A percentile compares a stretch with the other conserved stretches of the same genome.
Evolutionary conservation across 495 filamentous ascomycete species (phyloP).

Genomic region (Penicillium soppii): DNA sequence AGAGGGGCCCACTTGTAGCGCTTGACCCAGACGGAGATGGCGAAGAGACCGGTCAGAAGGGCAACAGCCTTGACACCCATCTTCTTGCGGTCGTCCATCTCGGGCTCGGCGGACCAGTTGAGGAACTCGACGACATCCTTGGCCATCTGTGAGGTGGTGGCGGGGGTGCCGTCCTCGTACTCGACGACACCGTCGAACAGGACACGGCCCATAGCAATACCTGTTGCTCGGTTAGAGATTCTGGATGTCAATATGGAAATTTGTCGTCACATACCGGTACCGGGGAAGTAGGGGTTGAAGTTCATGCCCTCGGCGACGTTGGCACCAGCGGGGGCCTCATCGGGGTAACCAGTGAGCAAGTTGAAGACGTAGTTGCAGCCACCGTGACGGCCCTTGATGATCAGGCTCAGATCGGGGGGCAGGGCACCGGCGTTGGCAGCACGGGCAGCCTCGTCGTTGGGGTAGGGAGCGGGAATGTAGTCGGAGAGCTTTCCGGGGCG

Average conservation of each 20-base stretch:
- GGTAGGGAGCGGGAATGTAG: conserved; percentile 92
- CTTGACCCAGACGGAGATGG: conserved; percentile 96
- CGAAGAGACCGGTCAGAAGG: conserved; percentile 73
- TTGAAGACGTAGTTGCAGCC: conserved; percentile 98
- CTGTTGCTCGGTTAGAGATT: conserved; percentile 32
- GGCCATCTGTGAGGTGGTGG: conserved; percentile 96
- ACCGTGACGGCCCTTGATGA: conserved; percentile 95
- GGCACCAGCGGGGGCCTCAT: conserved; percentile 89
- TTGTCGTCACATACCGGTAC: conserved; percentile 63
- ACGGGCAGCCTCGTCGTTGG: conserved; percentile 97
- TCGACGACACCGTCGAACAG: conserved; percentile 97
- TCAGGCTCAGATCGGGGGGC: conserved; percentile 95
- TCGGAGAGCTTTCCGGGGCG: conserved; percentile 97
- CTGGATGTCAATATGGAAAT: background rate
- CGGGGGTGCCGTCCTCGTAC: conserved; percentile 95
- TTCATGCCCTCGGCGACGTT: conserved; percentile 81
- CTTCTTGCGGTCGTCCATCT: conserved; percentile 98
- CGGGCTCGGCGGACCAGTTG: conserved; percentile 98
- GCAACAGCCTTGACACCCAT: conserved; percentile 96
- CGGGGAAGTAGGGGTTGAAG: conserved; percentile 99
- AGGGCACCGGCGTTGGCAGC: conserved; percentile 98
- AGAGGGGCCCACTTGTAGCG: conserved; percentile 95
- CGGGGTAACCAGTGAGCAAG: conserved; percentile 96
- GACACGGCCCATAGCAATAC: conserved; percentile 98
- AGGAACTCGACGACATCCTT: conserved; percentile 99